These are phyloP conservation scores for Phyllostachys edulis DNA, from an alignment of 176 grass and related monocot genomes.

Conservation along the genomic window DNA sequence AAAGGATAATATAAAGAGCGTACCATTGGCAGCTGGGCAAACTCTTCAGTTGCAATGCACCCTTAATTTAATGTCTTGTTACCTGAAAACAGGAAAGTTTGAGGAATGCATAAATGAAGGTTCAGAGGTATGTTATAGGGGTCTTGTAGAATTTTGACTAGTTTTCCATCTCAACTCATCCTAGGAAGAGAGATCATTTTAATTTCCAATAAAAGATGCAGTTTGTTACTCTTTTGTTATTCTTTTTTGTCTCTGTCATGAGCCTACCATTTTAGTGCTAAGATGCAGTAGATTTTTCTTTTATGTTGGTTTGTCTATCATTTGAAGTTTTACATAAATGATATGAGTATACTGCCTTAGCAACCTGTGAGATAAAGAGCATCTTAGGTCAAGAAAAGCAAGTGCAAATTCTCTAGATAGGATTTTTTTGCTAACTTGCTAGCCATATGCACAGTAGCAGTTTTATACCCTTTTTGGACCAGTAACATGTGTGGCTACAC, in stretches of 20 bases:
- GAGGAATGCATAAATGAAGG: conserved; percentile 89
- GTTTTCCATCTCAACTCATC: conserved; percentile 6
- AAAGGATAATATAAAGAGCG: conserved; percentile 75
- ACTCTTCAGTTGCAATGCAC: conserved; percentile 78
- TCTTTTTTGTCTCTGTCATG: neutral
- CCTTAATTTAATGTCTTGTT: conserved; percentile 98
- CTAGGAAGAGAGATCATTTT: conserved; percentile 4
- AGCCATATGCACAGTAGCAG: neutral
- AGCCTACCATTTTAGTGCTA: neutral
- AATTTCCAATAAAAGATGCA: neutral
- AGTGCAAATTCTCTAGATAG: neutral
- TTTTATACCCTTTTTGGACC: neutral
- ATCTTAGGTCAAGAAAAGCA: neutral
- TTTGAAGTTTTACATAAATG: neutral
- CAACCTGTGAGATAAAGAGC: neutral
- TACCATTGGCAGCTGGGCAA: conserved; percentile 49
- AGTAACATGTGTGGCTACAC: neutral
- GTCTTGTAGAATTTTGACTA: conserved; percentile 13
- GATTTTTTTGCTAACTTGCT: neutral
- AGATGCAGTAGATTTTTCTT: neutral
- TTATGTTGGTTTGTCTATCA: neutral
- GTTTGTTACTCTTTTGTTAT: neutral
- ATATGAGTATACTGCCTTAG: neutral
- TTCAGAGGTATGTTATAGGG: conserved; percentile 70
- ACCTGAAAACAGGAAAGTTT: conserved; percentile 71